These are phyloP conservation scores for Beverwykella pulmonaria DNA, from an alignment of 495 filamentous ascomycete genomes.

Conservation along the genomic window DNA sequence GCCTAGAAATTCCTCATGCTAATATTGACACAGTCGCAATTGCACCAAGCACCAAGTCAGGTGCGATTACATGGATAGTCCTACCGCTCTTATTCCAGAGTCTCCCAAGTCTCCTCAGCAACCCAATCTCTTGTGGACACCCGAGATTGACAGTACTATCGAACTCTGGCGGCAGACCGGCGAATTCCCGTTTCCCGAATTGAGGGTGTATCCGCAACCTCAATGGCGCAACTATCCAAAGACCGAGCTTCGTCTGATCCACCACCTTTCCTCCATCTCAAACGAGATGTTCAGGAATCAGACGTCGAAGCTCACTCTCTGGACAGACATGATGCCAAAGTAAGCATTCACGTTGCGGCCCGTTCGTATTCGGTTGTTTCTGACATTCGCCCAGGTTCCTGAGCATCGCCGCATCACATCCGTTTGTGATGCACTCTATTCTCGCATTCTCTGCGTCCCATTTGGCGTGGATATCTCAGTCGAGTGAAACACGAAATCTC, in stretches of 20 bases:
- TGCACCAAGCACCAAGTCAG: constrained; percentile 98
- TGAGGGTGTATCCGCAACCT: constrained; percentile 70
- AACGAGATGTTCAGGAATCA: constrained; percentile 76
- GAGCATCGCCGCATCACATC: constrained; percentile 73
- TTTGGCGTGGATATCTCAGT: constrained; percentile 81
- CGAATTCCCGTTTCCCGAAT: constrained; percentile 81
- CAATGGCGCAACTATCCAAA: constrained; percentile 66
- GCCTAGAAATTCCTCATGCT: constrained; percentile 1
- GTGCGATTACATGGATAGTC: constrained; percentile 91
- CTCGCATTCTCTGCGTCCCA: constrained; percentile 90
- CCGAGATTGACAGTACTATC: constrained; percentile 75
- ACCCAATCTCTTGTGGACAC: constrained; percentile 79
- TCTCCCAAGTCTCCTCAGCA: constrained; percentile 64
- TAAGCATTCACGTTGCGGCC: constrained; percentile 57
- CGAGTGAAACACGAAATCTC: constrained; percentile 78
- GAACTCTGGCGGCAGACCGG: constrained; percentile 83
- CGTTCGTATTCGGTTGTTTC: constrained; percentile 31
- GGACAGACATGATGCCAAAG: constrained; percentile 91
- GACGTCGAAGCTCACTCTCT: constrained; percentile 80
- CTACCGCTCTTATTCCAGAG: constrained; percentile 60
- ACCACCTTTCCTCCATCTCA: constrained; percentile 86
- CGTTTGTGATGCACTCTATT: constrained; percentile 91
- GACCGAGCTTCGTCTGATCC: constrained; percentile 82
- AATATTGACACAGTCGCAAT: constrained; percentile 68
- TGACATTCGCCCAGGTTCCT: constrained; percentile 67